Evolutionary conservation across 2,329 filamentous ascomycete species (phyloP).

Genomic region (Phyllachora maydis): DNA sequence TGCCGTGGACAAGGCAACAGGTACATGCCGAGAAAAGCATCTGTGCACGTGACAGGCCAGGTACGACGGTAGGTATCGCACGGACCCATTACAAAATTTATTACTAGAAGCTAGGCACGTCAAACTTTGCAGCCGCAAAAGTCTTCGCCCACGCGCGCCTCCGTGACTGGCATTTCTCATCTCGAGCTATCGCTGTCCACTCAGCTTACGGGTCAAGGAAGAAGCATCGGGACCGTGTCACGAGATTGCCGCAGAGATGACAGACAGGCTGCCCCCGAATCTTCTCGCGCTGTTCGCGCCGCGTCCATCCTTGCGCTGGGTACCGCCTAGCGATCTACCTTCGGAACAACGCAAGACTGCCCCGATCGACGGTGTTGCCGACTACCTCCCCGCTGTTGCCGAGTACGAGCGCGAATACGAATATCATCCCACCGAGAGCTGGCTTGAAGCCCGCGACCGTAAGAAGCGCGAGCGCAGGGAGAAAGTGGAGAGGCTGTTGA

Average conservation of each 20-base stretch:
- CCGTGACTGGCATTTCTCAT: too few species aligned
- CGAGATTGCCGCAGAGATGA: conserved; percentile 41
- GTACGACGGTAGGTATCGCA: too few species aligned
- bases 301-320: conserved; percentile 76
- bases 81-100: too few species aligned
- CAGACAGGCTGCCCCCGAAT: conserved; percentile 86
- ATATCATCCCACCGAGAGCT: conserved; percentile 75
- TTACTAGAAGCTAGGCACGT: too few species aligned
- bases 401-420: conserved; percentile 61
- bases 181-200: too few species aligned
- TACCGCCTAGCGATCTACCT: conserved; percentile 63
- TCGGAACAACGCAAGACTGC: conserved; percentile 66
- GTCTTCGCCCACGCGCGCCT: too few species aligned
- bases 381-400: conserved; percentile 52
- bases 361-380: conserved; percentile 50
- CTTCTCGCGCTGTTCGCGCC: conserved; percentile 88
- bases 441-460: conserved; percentile 73
- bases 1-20: too few species aligned
- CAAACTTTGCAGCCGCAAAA: too few species aligned
- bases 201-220: too few species aligned
- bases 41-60: too few species aligned
- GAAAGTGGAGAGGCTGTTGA: conserved; percentile 38
- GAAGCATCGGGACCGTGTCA: too few species aligned
- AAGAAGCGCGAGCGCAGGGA: conserved; percentile 64
- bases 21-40: too few species aligned